Conservation (phyloP, 768 basidiomycete genomes). For the Mycena indigotica region DNA sequence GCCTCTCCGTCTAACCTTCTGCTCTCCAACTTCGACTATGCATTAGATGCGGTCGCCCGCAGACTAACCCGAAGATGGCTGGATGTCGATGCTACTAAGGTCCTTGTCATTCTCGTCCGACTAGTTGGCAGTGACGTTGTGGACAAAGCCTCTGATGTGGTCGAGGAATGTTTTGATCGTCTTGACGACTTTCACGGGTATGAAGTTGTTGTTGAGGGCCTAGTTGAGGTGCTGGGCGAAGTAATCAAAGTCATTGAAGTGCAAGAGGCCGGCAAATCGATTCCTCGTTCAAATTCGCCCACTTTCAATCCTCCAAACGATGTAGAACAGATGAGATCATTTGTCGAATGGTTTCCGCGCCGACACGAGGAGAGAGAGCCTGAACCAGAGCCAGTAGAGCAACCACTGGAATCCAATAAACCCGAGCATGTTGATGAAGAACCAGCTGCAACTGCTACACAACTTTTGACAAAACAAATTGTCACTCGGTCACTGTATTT, state of each 20-base stretch:
- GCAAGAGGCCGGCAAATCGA: slow-evolving; percentile 42
- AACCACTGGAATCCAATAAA: slow-evolving; percentile 16
- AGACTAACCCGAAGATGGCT: slow-evolving; percentile 79
- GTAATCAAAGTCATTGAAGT: slow-evolving; percentile 77
- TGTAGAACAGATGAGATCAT: slow-evolving; percentile 44
- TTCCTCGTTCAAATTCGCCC: slow-evolving; percentile 20
- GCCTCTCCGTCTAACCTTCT: slow-evolving; percentile 89
- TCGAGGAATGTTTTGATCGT: slow-evolving; percentile 96
- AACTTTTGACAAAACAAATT: slow-evolving; percentile 80
- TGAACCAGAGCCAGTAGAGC: slow-evolving; percentile 27
- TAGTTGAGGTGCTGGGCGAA: slow-evolving; percentile 85
- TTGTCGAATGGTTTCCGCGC: slow-evolving; percentile 68
- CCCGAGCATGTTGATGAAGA: slow-evolving; percentile 47
- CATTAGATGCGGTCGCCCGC: slow-evolving; percentile 86
- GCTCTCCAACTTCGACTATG: slow-evolving; percentile 95
- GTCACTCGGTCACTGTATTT: slow-evolving; percentile 86
- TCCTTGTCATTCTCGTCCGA: slow-evolving; percentile 81
- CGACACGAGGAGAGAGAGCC: slow-evolving; percentile 44
- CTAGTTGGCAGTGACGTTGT: slow-evolving; percentile 88
- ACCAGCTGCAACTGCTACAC: slow-evolving; percentile 64
- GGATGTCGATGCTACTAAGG: slow-evolving; percentile 86
- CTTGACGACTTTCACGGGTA: slow-evolving; percentile 97
- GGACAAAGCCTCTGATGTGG: slow-evolving; percentile 87
- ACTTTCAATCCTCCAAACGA: slow-evolving; percentile 30
- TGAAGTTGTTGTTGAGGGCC: slow-evolving; percentile 77